Evolutionary conservation across 2,329 filamentous ascomycete genomes (phyloP).

Genomic region (Apiospora hydei): DNA sequence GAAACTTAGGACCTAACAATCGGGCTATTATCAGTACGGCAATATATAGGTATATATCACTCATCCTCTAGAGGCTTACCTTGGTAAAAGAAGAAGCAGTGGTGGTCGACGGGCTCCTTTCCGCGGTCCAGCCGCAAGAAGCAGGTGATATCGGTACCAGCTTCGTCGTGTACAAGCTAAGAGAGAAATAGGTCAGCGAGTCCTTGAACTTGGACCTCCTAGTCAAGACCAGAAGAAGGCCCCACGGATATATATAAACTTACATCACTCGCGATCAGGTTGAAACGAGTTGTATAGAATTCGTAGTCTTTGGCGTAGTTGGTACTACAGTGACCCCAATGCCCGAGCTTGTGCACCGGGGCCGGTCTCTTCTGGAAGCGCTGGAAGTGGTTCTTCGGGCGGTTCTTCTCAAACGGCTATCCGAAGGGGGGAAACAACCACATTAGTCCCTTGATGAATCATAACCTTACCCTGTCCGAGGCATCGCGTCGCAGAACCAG

Average conservation of each 20-base stretch:
- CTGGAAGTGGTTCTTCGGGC: conserved; percentile 56
- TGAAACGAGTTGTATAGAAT: conserved; percentile 60
- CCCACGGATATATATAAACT: conserved; percentile 21
- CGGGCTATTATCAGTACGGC: not conserved
- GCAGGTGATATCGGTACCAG: conserved; percentile 48
- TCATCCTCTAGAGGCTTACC: conserved; percentile 30
- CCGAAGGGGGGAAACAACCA: not conserved
- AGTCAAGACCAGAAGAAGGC: too few relatives aligned
- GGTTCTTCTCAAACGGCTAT: conserved; percentile 55
- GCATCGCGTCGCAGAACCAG: not conserved
- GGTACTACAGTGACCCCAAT: conserved; percentile 62
- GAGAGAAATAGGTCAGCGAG: not conserved
- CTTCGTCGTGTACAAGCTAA: conserved; percentile 49
- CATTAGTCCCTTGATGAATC: not conserved
- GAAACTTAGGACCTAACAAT: conserved; percentile 46
- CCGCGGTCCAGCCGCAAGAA: conserved; percentile 56
- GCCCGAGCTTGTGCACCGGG: conserved; percentile 60
- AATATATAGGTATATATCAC: not conserved
- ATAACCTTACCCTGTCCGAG: not conserved
- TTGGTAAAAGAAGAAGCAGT: conserved; percentile 59
- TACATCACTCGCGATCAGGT: conserved; percentile 59
- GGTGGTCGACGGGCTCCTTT: conserved; percentile 55
- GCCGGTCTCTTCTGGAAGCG: conserved; percentile 59
- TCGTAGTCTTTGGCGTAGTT: conserved; percentile 55
- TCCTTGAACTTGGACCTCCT: not conserved